A percentile compares a stretch with the other conserved stretches of the same genome.
Evolutionary conservation across 257 asterid genomes (phyloP).

Genomic region (Solanum paucissectum): DNA sequence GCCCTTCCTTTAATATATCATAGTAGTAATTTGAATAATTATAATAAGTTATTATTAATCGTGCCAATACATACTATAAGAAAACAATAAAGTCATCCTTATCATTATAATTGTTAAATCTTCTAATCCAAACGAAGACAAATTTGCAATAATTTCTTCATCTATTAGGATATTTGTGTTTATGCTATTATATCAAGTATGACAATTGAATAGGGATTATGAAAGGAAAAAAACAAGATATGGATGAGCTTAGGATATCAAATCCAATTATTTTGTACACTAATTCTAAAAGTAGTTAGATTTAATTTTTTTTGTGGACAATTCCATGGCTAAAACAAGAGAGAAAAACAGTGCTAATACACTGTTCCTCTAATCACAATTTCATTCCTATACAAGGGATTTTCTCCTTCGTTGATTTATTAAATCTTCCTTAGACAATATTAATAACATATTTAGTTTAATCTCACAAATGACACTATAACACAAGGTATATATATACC

Average conservation of each 20-base stretch:
- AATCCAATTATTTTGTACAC: background rate
- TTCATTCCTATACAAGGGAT: background rate
- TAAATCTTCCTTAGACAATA: accelerated
- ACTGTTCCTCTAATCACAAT: background rate
- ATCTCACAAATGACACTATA: too few species aligned
- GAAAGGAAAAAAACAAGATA: background rate
- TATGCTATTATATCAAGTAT: background rate
- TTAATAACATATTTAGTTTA: too few species aligned
- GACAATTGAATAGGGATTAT: background rate
- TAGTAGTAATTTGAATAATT: background rate
- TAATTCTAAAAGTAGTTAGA: background rate
- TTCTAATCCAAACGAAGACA: background rate
- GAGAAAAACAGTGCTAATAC: background rate
- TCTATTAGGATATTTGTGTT: background rate
- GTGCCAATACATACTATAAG: background rate
- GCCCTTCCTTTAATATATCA: background rate
- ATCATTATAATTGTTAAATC: background rate
- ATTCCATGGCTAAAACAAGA: background rate
- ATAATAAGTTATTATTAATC: background rate
- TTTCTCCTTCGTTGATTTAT: background rate
- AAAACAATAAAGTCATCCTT: background rate
- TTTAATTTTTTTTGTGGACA: background rate
- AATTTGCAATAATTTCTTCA: background rate
- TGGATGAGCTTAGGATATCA: background rate
- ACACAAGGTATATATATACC: background rate